phyloP scores from a whole-genome alignment of 345 rosid genomes.

The Pelargonium nanum region DNA sequence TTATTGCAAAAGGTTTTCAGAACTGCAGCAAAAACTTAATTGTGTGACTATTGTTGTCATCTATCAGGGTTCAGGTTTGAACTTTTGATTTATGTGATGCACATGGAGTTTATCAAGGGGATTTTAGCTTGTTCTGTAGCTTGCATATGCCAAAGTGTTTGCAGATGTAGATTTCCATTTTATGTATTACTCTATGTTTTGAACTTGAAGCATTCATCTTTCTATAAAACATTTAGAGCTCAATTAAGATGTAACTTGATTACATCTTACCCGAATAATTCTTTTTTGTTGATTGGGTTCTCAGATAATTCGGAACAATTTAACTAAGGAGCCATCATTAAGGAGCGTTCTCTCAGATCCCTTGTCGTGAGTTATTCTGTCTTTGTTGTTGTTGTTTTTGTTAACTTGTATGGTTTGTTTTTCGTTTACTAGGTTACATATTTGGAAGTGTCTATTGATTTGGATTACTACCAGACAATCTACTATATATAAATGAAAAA shows the following conservation, averaged over 20 bases:
- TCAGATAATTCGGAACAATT: slow-evolving; percentile 55
- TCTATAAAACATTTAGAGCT: neutral
- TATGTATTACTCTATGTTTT: neutral
- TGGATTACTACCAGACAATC: too few relatives aligned
- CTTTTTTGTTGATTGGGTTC: slow-evolving; percentile 28
- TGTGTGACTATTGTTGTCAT: too few relatives aligned
- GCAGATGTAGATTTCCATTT: neutral
- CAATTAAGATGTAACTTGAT: neutral
- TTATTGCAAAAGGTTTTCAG: too few relatives aligned
- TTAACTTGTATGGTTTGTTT: slow-evolving; percentile 4
- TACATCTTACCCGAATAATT: slow-evolving; percentile 19
- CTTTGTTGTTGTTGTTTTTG: slow-evolving; percentile 5
- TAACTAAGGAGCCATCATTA: slow-evolving; percentile 72
- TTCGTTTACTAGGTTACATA: neutral
- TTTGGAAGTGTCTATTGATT: too few relatives aligned
- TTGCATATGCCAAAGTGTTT: too few relatives aligned
- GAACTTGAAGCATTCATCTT: neutral
- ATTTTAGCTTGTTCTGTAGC: too few relatives aligned
- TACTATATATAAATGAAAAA: too few relatives aligned
- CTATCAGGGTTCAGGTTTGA: too few relatives aligned
- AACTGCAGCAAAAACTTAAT: too few relatives aligned
- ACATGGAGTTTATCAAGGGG: too few relatives aligned
- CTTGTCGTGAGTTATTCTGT: slow-evolving; percentile 63
- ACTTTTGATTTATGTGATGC: neutral
- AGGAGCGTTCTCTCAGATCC: slow-evolving; percentile 96